Evolutionary conservation across 495 filamentous ascomycete genomes (phyloP), one percentile per base, ranked within the genome.

Genomic region (Penicillium turbatum): DNA sequence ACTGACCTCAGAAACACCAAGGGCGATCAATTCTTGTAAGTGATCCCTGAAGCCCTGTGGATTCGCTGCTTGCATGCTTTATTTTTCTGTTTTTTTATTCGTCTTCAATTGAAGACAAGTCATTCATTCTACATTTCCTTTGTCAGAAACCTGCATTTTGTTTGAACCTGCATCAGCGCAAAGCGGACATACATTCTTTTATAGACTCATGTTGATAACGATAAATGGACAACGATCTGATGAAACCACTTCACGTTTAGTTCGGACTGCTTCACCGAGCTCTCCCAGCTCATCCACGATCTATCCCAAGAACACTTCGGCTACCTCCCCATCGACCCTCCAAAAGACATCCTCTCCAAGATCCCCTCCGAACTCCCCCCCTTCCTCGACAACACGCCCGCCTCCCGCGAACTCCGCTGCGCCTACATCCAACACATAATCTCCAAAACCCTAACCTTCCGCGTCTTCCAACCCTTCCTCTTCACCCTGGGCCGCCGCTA

Each of bases 391-490:
- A 76, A 76, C 55, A 76, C 72, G 2, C 60, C 65, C 1, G 75
- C 81, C 5, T 81, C 81, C 12, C 74, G 73, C 41, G 73, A 79
- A 37, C 66, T 86, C 6, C 82, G 82, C n/a, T 71, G 79, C 32
- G 80, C 81, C 17, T 86, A 84, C 56, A 70, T 85, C 41, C 74
- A 83, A 45, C 80, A 85, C 53, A 72, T 81, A 24, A 67, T 86
- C 35, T 83, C 82, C 16, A 81, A 78, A 41, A 79, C 79, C 21
- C 64, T 86, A 37, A 82, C 78, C 24, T 79, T 78, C 59, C 75
- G 82, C n/a, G 79, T 86, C 35, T 86, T 86, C 69, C 77, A 81
- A 32, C 82, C 82, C 6, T 86, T 86, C 70, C 65, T 86, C 3
- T 86, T 86, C 65, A 82, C 80, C 30, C 62, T 85, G 6, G 81